Evolutionary conservation across 2,329 filamentous ascomycete species (phyloP).

Genomic region (Ceratocystiopsis minuta): DNA sequence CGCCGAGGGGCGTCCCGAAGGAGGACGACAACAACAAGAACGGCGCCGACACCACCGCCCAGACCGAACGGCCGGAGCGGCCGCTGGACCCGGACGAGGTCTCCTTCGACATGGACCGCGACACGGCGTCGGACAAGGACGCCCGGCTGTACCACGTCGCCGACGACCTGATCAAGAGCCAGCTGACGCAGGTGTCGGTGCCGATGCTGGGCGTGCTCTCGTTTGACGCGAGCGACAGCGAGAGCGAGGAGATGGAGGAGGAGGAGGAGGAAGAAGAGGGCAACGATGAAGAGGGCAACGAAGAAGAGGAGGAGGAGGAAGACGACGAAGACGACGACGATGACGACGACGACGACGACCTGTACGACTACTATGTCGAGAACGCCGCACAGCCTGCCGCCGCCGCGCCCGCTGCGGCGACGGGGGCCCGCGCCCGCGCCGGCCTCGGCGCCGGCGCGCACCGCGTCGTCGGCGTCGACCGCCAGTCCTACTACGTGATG

Average conservation of each 20-base stretch:
- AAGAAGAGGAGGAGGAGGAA: constrained; percentile 13
- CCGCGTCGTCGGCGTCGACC: no score
- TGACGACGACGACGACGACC: constrained; percentile 7
- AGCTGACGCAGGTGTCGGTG: constrained; percentile 26
- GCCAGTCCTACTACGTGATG: no score
- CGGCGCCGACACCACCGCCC: no score
- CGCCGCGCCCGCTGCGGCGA: no score
- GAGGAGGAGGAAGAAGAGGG: constrained; percentile 14
- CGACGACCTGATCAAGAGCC: constrained; percentile 29
- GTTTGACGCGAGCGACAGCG: constrained; percentile 24
- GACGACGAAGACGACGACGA: constrained; percentile 13
- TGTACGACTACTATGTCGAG: background rate
- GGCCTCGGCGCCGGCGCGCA: no score
- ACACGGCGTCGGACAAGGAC: constrained; percentile 23
- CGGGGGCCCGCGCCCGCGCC: no score
- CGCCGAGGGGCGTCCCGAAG: constrained; percentile 3
- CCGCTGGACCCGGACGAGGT: constrained; percentile 21
- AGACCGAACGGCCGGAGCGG: no score
- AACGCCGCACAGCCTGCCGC: background rate
- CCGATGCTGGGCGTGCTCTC: constrained; percentile 26
- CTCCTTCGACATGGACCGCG: constrained; percentile 23
- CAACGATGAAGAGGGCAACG: constrained; percentile 10
- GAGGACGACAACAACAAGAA: no score
- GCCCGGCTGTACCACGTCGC: constrained; percentile 24
- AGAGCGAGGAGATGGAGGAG: constrained; percentile 22